Base-by-base conservation (phyloP, 208 protist genomes). In the Wallacemonas sp. region DNA sequence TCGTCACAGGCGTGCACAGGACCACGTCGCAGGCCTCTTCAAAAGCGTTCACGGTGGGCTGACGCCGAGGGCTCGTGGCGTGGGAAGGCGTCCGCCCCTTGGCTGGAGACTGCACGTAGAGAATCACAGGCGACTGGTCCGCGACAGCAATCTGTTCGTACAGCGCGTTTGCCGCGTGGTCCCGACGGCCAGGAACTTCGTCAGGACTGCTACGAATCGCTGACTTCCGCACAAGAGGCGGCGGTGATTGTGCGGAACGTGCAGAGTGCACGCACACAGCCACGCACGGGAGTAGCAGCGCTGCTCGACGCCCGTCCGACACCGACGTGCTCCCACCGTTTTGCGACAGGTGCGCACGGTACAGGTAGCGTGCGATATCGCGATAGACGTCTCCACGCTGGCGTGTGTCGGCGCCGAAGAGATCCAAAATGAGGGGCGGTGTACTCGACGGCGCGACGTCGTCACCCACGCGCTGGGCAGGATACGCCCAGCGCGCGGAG, bases 1-100 rank as follows among this genome's bases (percentile, higher is more conserved):
- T 83, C 17, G 83, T 92, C 12, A 17, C 21, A 0, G 89, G 89
- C 24, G 50, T 63, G 45, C 82, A 92, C 22, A 94, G 38, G 32
- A 92, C 83, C 1, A 79, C 81, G 32, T 83, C 62, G 29, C 67
- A 82, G 13, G 12, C 50, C 8, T 19, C 12, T 3, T 34, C 50
- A 19, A 57, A 57, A 13, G 50, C 32, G 29, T 57, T 57, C 26
- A 9, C 19, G 9, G 15, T 19, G 10, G 41, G 17, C 41, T 21
- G 0, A n/a, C 37, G 37, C 10, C 17, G 10, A 15, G 6, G 34
- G n/a, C n/a, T n/a, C n/a, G n/a, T n/a, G n/a, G n/a, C n/a, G n/a
- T n/a, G n/a, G n/a, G n/a, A n/a, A n/a, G n/a, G n/a, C n/a, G n/a
- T n/a, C n/a, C 42, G 42, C 17, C 17, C 17, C 42, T 12, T 12